phyloP scores from a whole-genome alignment of 2,329 filamentous ascomycete species.

The Tolypocladium guangdongense region DNA sequence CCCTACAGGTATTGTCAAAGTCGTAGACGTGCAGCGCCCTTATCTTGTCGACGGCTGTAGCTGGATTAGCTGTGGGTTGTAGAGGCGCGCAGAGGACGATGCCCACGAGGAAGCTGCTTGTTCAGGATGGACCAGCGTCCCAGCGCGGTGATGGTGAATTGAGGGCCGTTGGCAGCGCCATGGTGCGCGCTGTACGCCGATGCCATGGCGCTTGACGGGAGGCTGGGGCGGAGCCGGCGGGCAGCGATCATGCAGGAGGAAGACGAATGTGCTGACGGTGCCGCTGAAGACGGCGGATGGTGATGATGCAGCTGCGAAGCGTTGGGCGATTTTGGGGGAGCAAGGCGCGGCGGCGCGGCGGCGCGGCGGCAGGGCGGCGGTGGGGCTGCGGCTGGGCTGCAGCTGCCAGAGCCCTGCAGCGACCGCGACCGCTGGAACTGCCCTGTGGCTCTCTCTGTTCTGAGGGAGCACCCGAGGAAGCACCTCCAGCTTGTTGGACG shows the following conservation, averaged over 20 bases:
- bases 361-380: neutral
- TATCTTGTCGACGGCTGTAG: conserved; percentile 51
- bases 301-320: neutral
- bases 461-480: neutral
- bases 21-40: conserved; percentile 87
- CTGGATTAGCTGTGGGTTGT: neutral
- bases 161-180: conserved; percentile 19
- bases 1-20: conserved; percentile 87
- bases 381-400: neutral
- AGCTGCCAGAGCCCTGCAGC: neutral
- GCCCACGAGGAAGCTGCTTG: conserved; percentile 55
- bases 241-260: conserved; percentile 14
- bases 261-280: conserved; percentile 1
- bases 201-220: conserved; percentile 24
- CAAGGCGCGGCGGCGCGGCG: neutral
- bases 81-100: conserved; percentile 8
- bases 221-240: conserved; percentile 10
- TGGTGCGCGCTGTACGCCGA: conserved; percentile 27
- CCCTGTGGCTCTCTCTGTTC: too few species aligned
- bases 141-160: conserved; percentile 58
- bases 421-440: neutral
- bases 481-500: neutral
- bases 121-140: conserved; percentile 75
- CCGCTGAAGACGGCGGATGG: neutral
- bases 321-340: neutral